Base-by-base conservation (phyloP, 495 filamentous ascomycete species). In the Pseudomonodictys pantanalensis region DNA sequence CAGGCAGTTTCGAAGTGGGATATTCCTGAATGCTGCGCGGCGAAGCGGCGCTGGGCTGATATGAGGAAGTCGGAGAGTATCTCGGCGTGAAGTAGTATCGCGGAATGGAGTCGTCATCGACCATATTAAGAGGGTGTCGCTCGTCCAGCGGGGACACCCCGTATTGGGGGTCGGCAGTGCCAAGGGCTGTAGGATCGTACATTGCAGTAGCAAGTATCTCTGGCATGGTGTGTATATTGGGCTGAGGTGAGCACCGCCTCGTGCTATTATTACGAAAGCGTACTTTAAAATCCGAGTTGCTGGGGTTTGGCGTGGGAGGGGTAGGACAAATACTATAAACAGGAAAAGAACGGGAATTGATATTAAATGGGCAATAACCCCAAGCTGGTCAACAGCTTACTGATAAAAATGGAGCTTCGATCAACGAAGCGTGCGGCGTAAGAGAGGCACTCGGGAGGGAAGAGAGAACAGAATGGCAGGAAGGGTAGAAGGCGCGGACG, bases 61-160 rank as follows among this genome's bases (percentile, higher is more conserved):
- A 53, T n/a, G 55, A 46, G n/a, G 64, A 66, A 22, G 48, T 63
- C 17, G 59, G 49, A 22, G 64, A 67, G 43, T 63, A 63, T 32
- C 65, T 60, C 44, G 65, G 60, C 44, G 60, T 35, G 43, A 68
- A 61, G 51, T 68, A 68, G 68, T 51, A 69, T 57, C 52, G 71
- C 58, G 38, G 77, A 67, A 30, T 73, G 71, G n/a, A 72, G 73
- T 66, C 79, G 69, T 91, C 86, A 76, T 92, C 89, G 68, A 88
- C 86, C 85, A 92, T 87, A 89, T 92, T 90, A 88, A 92, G 86
- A 62, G 75, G 71, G 71, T 80, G 77, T 69, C 79, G 81, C 75
- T 79, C 83, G 79, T 72, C 88, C 88, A 81, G 90, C 88, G 69
- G 65, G 47, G 66, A 61, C 42, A 60, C 39, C 33, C 18, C 48